phyloP scores from a whole-genome alignment of 129 eudicot species.

The sunflower (Helianthus annuus) region DNA sequence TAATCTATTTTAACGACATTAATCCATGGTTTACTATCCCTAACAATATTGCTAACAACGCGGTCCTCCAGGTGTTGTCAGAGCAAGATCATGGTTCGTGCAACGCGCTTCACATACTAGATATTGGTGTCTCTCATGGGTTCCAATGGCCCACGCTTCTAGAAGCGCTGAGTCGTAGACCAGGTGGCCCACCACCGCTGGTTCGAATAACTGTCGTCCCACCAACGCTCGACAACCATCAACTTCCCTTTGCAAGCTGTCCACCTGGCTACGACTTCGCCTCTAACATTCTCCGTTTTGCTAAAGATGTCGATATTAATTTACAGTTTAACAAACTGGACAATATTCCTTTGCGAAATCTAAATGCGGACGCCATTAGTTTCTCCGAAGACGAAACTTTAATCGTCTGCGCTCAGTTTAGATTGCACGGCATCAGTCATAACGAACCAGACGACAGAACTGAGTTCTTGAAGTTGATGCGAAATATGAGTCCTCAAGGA shows the following conservation, averaged over 20 bases:
- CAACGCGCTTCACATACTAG: slow-evolving; percentile 63
- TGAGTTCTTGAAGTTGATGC: slow-evolving; percentile 53
- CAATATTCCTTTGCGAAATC: slow-evolving; percentile 44
- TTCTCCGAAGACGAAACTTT: slow-evolving; percentile 61
- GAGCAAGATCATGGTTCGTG: slow-evolving; percentile 35
- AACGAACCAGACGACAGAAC: slow-evolving; percentile 59
- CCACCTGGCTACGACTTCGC: slow-evolving; percentile 59
- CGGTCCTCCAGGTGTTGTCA: slow-evolving; percentile 66
- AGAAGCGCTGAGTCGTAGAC: slow-evolving; percentile 63
- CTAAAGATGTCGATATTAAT: slow-evolving; percentile 57
- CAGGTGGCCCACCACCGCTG: slow-evolving; percentile 79
- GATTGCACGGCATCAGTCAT: slow-evolving; percentile 67
- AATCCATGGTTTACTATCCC: slow-evolving; percentile 89
- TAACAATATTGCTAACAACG: slow-evolving; percentile 70
- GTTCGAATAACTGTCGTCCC: slow-evolving; percentile 71
- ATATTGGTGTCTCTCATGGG: slow-evolving; percentile 83
- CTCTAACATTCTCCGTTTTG: slow-evolving; percentile 55
- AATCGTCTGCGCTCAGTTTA: slow-evolving; percentile 68
- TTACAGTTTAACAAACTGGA: slow-evolving; percentile 67
- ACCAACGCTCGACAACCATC: slow-evolving; percentile 41
- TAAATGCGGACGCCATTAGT: slow-evolving; percentile 49
- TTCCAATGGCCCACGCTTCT: slow-evolving; percentile 85
- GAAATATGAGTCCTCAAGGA: slow-evolving; percentile 58
- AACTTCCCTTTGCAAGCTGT: slow-evolving; percentile 54
- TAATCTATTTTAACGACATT: slow-evolving; percentile 69